Percentiles rank a stretch among this genome's conserved stretches.
phyloP scores from a whole-genome alignment of 768 basidiomycete genomes.

The Rossbeevera mucosa region DNA sequence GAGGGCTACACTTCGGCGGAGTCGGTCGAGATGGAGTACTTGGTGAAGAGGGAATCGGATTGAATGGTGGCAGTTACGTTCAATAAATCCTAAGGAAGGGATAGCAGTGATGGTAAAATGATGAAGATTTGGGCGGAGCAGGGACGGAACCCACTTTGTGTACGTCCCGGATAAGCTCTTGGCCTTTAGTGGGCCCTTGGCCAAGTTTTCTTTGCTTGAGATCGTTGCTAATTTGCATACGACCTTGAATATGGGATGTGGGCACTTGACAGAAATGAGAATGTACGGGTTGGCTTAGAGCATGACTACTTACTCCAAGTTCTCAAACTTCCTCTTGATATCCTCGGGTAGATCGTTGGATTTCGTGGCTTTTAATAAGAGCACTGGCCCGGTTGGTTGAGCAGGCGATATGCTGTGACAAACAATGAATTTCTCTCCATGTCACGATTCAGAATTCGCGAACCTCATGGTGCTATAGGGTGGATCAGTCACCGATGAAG shows the following conservation, averaged over 20 bases:
- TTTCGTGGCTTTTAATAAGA: slow-evolving; percentile 54
- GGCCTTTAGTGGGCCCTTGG: slow-evolving; percentile 67
- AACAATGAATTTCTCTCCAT: neutral
- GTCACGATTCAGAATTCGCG: neutral
- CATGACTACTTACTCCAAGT: slow-evolving; percentile 55
- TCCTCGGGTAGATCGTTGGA: slow-evolving; percentile 81
- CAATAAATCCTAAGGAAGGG: slow-evolving; percentile 53
- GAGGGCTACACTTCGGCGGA: neutral
- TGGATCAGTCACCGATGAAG: neutral
- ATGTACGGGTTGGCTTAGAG: neutral
- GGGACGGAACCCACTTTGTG: slow-evolving; percentile 50
- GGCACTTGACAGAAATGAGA: slow-evolving; percentile 39
- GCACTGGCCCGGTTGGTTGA: slow-evolving; percentile 24
- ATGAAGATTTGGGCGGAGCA: neutral
- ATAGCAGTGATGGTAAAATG: neutral
- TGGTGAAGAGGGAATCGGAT: slow-evolving; percentile 60
- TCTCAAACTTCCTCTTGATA: slow-evolving; percentile 58
- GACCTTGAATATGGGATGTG: slow-evolving; percentile 74
- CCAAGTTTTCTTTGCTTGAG: slow-evolving; percentile 72
- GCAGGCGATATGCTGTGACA: slow-evolving; percentile 26
- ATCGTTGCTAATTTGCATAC: slow-evolving; percentile 76
- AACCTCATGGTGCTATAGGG: slow-evolving; percentile 26
- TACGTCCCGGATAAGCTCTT: slow-evolving; percentile 60
- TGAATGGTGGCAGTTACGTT: slow-evolving; percentile 58
- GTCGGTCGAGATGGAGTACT: slow-evolving; percentile 36